Evolutionary conservation across 2,329 filamentous ascomycete species (phyloP).

Genomic region (Fusarium sp.): DNA sequence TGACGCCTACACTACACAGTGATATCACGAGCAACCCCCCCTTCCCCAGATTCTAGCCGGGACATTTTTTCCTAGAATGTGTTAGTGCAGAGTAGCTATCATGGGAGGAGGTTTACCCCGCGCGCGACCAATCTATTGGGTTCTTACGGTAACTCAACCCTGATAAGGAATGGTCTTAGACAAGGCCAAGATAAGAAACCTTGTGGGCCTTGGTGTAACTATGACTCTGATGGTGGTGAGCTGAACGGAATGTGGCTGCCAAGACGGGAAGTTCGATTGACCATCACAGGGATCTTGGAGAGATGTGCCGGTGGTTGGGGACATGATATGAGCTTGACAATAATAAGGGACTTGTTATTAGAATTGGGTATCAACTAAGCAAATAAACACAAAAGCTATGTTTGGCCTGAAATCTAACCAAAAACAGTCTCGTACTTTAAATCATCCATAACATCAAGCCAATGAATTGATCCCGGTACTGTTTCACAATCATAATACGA

Average conservation of each 20-base stretch:
- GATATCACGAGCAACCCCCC: slow-evolving; percentile 23
- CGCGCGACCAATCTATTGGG: slow-evolving; percentile 20
- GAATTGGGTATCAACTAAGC: neutral
- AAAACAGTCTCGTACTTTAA: slow-evolving; percentile 36
- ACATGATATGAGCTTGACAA: neutral
- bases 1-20: slow-evolving; percentile 15
- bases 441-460: slow-evolving; percentile 33
- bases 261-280: slow-evolving; percentile 10
- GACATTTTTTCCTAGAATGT: slow-evolving; percentile 36
- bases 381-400: neutral
- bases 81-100: slow-evolving; percentile 19
- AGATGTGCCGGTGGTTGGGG: neutral
- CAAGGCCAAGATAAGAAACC: slow-evolving; percentile 24
- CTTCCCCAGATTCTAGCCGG: slow-evolving; percentile 33
- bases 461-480: slow-evolving; percentile 22
- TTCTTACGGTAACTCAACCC: slow-evolving; percentile 33
- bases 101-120: slow-evolving; percentile 13
- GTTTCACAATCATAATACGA: slow-evolving; percentile 31
- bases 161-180: slow-evolving; percentile 26
- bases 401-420: slow-evolving; percentile 11
- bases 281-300: neutral
- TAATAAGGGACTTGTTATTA: neutral
- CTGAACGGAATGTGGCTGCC: slow-evolving; percentile 4
- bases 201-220: neutral
- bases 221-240: neutral